phyloP scores from a whole-genome alignment of 441 rosid genomes.

The Brassica hybrid region DNA sequence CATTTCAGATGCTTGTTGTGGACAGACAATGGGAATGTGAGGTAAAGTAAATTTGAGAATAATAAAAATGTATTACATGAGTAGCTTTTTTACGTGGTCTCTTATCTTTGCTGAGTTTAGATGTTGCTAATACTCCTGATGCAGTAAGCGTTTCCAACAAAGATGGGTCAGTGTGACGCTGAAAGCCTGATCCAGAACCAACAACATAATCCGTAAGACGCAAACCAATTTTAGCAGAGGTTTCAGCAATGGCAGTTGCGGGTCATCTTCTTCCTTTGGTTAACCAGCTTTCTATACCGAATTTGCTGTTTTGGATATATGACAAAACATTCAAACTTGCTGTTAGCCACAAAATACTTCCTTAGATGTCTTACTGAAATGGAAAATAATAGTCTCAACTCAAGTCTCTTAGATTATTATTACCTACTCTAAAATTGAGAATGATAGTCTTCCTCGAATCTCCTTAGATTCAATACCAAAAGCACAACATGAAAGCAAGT shows the following conservation, averaged over 20 bases:
- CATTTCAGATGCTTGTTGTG: not conserved
- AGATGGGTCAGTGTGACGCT: not conserved
- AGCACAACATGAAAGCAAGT: not conserved
- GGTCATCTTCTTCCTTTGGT: not conserved
- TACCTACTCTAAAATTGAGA: too few relatives aligned
- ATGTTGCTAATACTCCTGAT: not conserved
- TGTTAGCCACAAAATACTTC: not conserved
- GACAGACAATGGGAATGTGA: not conserved
- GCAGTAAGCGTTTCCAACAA: not conserved
- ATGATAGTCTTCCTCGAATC: too few relatives aligned
- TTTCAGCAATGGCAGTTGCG: not conserved
- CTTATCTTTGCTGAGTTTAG: constrained; percentile 45
- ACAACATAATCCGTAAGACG: too few relatives aligned
- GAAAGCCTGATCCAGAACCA: not conserved
- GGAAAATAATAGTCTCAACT: not conserved
- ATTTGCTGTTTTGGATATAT: not conserved
- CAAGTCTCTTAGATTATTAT: not conserved
- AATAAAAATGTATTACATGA: too few relatives aligned
- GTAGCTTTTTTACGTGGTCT: constrained; percentile 49
- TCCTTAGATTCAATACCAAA: not conserved
- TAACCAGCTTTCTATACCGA: not conserved
- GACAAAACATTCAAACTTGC: not conserved
- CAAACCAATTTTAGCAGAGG: too few relatives aligned
- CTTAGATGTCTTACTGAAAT: not conserved
- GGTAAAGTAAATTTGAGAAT: not conserved